Percentiles rank a stretch among this genome's conserved stretches.
phyloP scores from a whole-genome alignment of 2,329 filamentous ascomycete species.

The Pseudogymnoascus sp. region DNA sequence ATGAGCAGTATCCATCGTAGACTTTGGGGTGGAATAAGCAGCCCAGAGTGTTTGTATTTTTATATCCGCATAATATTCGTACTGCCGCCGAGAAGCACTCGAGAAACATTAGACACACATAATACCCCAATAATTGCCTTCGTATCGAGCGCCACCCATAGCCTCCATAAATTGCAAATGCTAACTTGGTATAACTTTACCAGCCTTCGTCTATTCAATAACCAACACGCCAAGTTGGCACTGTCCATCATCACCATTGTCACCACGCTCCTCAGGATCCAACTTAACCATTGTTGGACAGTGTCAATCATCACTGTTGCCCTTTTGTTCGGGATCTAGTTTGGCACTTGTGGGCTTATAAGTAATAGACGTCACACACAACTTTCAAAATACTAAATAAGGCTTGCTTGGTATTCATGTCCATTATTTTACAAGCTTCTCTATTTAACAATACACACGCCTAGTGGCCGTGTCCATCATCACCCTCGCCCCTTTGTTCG shows the following conservation, averaged over 20 bases:
- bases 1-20: not conserved
- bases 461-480: constrained; percentile 83
- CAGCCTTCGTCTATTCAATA: not conserved
- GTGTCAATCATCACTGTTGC: too few species aligned
- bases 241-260: constrained; percentile 71
- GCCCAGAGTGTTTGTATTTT: not conserved
- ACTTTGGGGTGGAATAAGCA: not conserved
- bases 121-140: not conserved
- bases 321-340: not conserved
- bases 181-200: not conserved
- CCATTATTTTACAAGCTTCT: constrained; percentile 23
- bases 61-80: not conserved
- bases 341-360: not conserved
- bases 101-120: not conserved
- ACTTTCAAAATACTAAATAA: not conserved
- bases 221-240: not conserved
- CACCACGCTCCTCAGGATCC: constrained; percentile 74
- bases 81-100: not conserved
- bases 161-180: not conserved
- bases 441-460: constrained; percentile 17
- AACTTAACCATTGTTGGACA: constrained; percentile 66
- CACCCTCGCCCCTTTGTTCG: constrained; percentile 63
- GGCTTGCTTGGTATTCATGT: constrained; percentile 9
- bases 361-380: not conserved
- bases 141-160: not conserved